Conservation (phyloP, 2,329 filamentous ascomycete genomes). For the Elsinoe australis region DNA sequence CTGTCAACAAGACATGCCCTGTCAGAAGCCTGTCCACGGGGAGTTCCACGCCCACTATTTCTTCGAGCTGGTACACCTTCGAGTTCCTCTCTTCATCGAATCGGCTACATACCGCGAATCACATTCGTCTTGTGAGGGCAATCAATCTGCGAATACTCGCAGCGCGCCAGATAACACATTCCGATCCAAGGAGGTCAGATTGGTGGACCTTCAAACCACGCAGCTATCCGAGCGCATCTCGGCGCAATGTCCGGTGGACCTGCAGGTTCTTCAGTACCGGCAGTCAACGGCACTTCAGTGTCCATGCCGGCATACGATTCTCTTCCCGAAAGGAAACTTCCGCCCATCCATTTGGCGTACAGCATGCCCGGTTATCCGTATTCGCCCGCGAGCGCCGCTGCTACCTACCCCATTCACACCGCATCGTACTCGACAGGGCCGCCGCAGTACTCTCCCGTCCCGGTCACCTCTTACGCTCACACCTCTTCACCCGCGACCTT, state of each 20-base stretch:
- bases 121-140: conserved; percentile 27
- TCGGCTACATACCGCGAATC: conserved; percentile 34
- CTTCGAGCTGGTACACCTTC: conserved; percentile 11
- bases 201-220: too few species aligned
- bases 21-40: too few species aligned
- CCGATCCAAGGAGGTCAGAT: too few species aligned
- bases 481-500: too few species aligned
- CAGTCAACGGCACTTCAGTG: neutral
- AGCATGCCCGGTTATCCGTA: neutral
- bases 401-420: too few species aligned
- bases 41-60: neutral
- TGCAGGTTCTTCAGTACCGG: neutral
- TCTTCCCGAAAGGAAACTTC: conserved; percentile 2
- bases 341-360: neutral
- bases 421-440: too few species aligned
- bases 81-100: conserved; percentile 35
- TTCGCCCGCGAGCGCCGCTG: neutral
- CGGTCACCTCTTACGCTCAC: too few species aligned
- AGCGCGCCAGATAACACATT: too few species aligned
- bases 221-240: too few species aligned
- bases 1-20: too few species aligned
- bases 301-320: neutral
- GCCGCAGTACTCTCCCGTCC: too few species aligned
- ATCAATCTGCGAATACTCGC: too few species aligned
- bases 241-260: conserved; percentile 30